Evolutionary conservation across 2,329 filamentous ascomycete species (phyloP).

Genomic region (Fusarium subtropicale): DNA sequence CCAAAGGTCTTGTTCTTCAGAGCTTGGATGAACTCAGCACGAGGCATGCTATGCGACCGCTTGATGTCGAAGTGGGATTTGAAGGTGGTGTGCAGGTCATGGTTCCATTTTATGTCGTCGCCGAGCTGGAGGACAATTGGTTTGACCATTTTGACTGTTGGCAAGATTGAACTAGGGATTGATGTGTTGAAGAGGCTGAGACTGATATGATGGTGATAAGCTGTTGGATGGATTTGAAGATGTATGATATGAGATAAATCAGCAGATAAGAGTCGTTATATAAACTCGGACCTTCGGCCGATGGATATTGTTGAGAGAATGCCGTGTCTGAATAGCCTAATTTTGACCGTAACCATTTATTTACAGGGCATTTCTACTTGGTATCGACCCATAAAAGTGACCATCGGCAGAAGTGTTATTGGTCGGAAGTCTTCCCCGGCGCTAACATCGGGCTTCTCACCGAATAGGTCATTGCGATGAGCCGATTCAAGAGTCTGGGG

Average conservation of each 20-base stretch:
- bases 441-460: conserved; percentile 21
- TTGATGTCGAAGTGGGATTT: conserved; percentile 43
- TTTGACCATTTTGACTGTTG: conserved; percentile 34
- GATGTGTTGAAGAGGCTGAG: neutral
- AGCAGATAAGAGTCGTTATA: neutral
- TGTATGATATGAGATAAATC: neutral
- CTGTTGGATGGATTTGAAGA: neutral
- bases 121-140: conserved; percentile 47
- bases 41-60: conserved; percentile 45
- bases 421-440: neutral
- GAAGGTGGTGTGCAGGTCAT: conserved; percentile 42
- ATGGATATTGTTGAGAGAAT: conserved; percentile 31
- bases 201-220: neutral
- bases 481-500: conserved; percentile 5
- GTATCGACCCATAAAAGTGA: neutral
- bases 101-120: conserved; percentile 47
- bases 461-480: neutral
- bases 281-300: conserved; percentile 37
- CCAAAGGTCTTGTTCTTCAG: conserved; percentile 43
- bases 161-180: neutral
- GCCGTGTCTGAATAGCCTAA: conserved; percentile 25
- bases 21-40: conserved; percentile 43
- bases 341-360: neutral
- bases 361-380: neutral
- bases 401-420: neutral